Percentiles rank a stretch among this genome's conserved stretches.
Evolutionary conservation across 2,329 filamentous ascomycete genomes (phyloP).

Genomic region (Canariomyces notabilis): DNA sequence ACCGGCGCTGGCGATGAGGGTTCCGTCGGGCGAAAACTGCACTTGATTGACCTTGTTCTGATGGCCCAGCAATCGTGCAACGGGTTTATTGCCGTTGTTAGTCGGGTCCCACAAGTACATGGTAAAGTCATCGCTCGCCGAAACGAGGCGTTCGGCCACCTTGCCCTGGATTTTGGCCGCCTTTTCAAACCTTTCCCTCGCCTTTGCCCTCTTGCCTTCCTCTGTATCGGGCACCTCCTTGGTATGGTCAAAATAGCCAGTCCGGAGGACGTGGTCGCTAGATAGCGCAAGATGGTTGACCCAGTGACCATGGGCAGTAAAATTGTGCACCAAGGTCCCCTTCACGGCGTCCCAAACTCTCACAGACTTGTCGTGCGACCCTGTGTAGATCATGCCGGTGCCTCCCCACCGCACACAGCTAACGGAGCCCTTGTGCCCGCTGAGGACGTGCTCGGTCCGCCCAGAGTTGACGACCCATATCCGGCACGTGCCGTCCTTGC

Average conservation of each 20-base stretch:
- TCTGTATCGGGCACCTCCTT: conserved; percentile 60
- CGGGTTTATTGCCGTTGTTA: conserved; percentile 67
- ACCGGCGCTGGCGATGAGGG: conserved; percentile 77
- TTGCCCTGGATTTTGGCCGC: conserved; percentile 72
- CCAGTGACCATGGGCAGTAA: conserved; percentile 77
- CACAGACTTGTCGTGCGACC: conserved; percentile 86
- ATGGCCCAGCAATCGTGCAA: conserved; percentile 86
- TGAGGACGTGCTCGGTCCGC: conserved; percentile 73
- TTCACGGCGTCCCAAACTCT: conserved; percentile 81
- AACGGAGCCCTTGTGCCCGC: conserved; percentile 83
- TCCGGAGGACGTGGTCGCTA: conserved; percentile 84
- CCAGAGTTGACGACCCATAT: conserved; percentile 81
- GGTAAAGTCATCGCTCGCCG: conserved; percentile 90
- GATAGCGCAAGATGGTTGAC: conserved; percentile 93
- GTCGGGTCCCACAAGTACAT: conserved; percentile 93
- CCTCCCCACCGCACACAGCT: conserved; percentile 94
- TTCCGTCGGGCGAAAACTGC: conserved; percentile 85
- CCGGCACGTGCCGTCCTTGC: conserved; percentile 82
- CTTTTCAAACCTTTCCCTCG: conserved; percentile 78
- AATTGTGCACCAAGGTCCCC: conserved; percentile 73
- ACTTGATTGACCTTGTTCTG: conserved; percentile 97
- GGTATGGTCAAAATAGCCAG: conserved; percentile 80
- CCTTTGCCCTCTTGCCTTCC: conserved; percentile 67
- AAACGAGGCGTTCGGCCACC: conserved; percentile 78
- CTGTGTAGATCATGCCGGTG: conserved; percentile 76